These are phyloP conservation scores for Fusarium longipes DNA, from an alignment of 2,329 filamentous ascomycete genomes.

Conservation along the genomic window DNA sequence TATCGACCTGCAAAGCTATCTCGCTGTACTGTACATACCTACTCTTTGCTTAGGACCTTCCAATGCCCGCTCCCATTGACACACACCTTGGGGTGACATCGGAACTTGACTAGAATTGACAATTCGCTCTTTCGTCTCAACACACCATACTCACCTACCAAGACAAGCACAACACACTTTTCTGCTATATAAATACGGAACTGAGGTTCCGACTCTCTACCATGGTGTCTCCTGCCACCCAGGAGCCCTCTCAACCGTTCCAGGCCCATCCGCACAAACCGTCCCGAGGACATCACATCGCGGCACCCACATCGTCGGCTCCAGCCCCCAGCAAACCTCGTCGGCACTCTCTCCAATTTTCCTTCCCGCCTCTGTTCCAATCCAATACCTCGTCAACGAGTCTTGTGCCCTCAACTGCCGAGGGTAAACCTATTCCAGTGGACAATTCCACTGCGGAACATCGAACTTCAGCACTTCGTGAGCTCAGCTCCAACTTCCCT, in stretches of 20 bases:
- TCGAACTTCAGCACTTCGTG: constrained; percentile 69
- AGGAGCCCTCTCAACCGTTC: constrained; percentile 34
- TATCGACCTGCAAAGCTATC: constrained; percentile 35
- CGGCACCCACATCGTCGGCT: constrained; percentile 42
- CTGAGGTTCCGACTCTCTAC: constrained; percentile 18
- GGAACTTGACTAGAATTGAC: constrained; percentile 27
- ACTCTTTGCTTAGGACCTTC: constrained; percentile 15
- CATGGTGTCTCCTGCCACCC: constrained; percentile 34
- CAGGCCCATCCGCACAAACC: constrained; percentile 37
- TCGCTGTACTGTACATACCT: constrained; percentile 19
- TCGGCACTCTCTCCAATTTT: constrained; percentile 58
- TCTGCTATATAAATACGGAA: constrained; percentile 36
- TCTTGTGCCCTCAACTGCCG: constrained; percentile 64
- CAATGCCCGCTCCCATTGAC: constrained; percentile 43
- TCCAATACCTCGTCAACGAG: constrained; percentile 64
- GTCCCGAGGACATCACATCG: constrained; percentile 42
- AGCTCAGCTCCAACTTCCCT: constrained; percentile 68
- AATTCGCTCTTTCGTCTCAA: constrained; percentile 24
- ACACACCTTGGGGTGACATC: constrained; percentile 37
- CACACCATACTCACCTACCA: constrained; percentile 18
- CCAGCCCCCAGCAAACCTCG: constrained; percentile 43
- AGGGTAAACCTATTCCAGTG: constrained; percentile 66
- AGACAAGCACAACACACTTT: constrained; percentile 22
- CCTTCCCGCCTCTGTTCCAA: constrained; percentile 61
- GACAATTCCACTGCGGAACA: constrained; percentile 67